Base-by-base conservation (phyloP, 805 yeast species). In the Saturnispora zaruensis region DNA sequence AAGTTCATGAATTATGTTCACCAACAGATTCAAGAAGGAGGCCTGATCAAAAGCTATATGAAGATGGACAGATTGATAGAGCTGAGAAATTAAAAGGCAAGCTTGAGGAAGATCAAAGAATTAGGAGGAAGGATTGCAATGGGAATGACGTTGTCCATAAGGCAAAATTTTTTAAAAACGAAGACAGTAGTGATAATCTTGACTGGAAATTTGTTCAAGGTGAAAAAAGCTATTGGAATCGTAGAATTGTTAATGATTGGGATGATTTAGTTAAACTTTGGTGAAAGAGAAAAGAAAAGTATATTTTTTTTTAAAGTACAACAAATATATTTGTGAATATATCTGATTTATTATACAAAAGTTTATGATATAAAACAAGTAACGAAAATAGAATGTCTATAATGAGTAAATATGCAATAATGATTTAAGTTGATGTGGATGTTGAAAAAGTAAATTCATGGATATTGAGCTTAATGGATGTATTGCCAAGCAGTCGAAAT, bases 21-120 rank as follows among this genome's bases (percentile, higher is more conserved):
- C 90, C 90, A 3, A 87, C 93, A 0, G 99, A 93, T 64, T 85
- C 96, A 6, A 78, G 99, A 60, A 66, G 81, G 42, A 77, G 99
- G 61, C 98, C 97, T 0, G 99, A 93, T 64, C 79, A 88, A 60
- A 70, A 77, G 41, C 66, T 71, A 2, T 88, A 87, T 57, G 95
- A 87, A 61, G 62, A 74, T 16, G 93, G 89, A 2, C 70, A 79
- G 21, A 67, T 82, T 9, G 87, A 79, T 20, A 66, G 72, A 48
- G 96, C 98, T 0, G 97, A 91, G 62, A 58, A 54, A 1, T 55
- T 78, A 54, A 93, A 93, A 62, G 63, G 79, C 37, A 67, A 73
- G 34, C 69, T 90, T 18, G 99, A 93, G 62, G 87, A 84, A 59
- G 71, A 69, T 26, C 99, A 93, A 68, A 77, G 99, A 59, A 77